Evolutionary conservation across 805 yeast genomes (phyloP).

Genomic region (Saccharomycopsis selenospora): DNA sequence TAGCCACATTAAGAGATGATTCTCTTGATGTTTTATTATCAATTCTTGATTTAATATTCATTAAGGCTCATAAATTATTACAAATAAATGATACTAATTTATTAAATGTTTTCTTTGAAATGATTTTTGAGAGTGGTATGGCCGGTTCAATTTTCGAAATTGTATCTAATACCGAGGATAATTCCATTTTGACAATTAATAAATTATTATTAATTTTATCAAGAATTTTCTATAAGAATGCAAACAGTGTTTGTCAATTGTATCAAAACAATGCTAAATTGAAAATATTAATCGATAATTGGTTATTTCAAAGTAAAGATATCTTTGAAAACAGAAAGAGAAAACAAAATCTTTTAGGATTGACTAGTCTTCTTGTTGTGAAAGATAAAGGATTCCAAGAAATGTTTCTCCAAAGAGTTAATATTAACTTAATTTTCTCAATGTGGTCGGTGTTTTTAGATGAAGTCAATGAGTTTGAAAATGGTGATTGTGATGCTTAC

Average conservation of each 20-base stretch:
- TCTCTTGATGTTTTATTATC: conserved; percentile 50
- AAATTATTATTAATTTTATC: conserved; percentile 10
- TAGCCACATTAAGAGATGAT: conserved; percentile 64
- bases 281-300: conserved; percentile 7
- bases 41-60: conserved; percentile 42
- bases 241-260: background rate
- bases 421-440: conserved; percentile 27
- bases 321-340: conserved; percentile 70
- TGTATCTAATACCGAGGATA: conserved; percentile 28
- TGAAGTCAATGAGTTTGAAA: conserved; percentile 56
- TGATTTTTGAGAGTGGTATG: conserved; percentile 26
- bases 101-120: conserved; percentile 22
- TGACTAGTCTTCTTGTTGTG: conserved; percentile 43
- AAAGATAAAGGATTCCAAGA: conserved; percentile 26
- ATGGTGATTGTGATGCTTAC: conserved; percentile 51
- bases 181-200: conserved; percentile 28
- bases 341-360: conserved; percentile 59
- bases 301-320: conserved; percentile 22
- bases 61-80: conserved; percentile 28
- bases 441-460: conserved; percentile 55
- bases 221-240: conserved; percentile 12
- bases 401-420: conserved; percentile 24
- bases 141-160: conserved; percentile 27
- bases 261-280: conserved; percentile 3
- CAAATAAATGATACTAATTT: conserved; percentile 21